These are phyloP conservation scores for Cadophora sp. DNA, from an alignment of 2,329 filamentous ascomycete species.

Conservation along the genomic window DNA sequence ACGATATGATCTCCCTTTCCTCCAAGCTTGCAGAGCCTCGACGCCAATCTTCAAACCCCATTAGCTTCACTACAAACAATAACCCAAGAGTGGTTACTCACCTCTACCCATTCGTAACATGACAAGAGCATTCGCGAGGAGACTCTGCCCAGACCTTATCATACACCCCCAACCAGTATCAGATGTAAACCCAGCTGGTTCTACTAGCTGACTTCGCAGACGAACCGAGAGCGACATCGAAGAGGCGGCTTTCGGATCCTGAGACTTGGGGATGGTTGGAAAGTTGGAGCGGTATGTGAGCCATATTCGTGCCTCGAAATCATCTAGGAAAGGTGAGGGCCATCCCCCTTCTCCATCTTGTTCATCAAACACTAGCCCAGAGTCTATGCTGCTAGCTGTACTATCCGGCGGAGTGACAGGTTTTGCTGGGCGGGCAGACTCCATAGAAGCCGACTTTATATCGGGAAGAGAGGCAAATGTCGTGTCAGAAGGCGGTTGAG, in stretches of 20 bases:
- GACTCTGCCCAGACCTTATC: constrained; percentile 94
- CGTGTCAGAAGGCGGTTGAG: constrained; percentile 20
- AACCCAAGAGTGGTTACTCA: constrained; percentile 47
- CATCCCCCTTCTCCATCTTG: constrained; percentile 61
- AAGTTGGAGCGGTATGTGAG: constrained; percentile 96
- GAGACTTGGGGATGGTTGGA: constrained; percentile 78
- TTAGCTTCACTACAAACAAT: constrained; percentile 5
- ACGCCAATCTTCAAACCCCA: constrained; percentile 70
- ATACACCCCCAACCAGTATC: constrained; percentile 99
- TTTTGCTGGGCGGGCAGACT: constrained; percentile 24
- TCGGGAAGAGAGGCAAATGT: constrained; percentile 31
- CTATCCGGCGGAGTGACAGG: constrained; percentile 44
- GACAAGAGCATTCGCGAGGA: constrained; percentile 85
- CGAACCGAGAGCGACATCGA: constrained; percentile 84
- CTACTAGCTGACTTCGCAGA: constrained; percentile 78
- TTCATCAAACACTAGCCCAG: constrained; percentile 39
- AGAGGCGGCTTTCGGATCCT: constrained; percentile 72
- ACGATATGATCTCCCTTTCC: constrained; percentile 74
- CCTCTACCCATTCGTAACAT: constrained; percentile 80
- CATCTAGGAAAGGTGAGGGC: constrained; percentile 85
- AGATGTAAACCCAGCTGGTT: constrained; percentile 84
- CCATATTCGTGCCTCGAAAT: constrained; percentile 94
- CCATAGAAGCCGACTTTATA: constrained; percentile 18
- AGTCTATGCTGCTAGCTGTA: constrained; percentile 42
- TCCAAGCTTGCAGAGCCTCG: constrained; percentile 61